Evolutionary conservation across 176 grass and related monocot genomes (phyloP).

Genomic region (Alopecurus myosuroides): DNA sequence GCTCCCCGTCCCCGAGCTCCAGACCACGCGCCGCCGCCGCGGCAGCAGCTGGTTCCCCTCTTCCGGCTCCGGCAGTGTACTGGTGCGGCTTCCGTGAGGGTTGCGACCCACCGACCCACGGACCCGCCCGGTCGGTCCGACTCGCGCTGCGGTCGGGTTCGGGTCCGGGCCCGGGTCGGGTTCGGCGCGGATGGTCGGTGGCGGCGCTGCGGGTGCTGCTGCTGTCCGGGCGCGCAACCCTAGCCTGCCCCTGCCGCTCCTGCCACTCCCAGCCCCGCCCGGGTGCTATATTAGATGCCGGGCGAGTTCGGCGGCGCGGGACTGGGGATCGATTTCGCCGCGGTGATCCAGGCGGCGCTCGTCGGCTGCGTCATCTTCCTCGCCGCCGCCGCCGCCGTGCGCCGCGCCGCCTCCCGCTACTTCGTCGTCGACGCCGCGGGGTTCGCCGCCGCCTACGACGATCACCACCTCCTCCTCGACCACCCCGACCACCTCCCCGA

Average conservation of each 20-base stretch:
- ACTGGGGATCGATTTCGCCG: constrained; percentile 44
- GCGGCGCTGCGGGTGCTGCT: constrained; percentile 16
- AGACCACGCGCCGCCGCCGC: neutral
- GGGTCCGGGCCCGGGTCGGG: neutral
- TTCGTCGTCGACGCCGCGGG: constrained; percentile 84
- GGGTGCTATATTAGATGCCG: constrained; percentile 59
- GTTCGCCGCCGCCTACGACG: constrained; percentile 44
- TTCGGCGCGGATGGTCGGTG: constrained; percentile 40
- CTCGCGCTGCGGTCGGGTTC: neutral
- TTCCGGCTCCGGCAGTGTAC: constrained; percentile 23
- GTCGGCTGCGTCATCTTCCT: constrained; percentile 38
- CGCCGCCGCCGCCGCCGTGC: constrained; percentile 41
- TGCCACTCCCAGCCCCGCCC: neutral
- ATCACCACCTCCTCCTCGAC: constrained; percentile 29
- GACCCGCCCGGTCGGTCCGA: neutral
- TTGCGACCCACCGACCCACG: neutral
- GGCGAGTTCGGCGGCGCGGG: neutral
- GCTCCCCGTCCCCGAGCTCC: neutral
- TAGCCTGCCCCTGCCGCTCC: neutral
- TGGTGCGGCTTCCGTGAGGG: neutral
- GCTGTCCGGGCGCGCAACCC: constrained; percentile 34
- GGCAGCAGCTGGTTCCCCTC: neutral
- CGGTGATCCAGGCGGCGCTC: constrained; percentile 60
- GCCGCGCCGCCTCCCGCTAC: constrained; percentile 71
- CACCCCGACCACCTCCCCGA: neutral